phyloP scores from a whole-genome alignment of 2,329 filamentous ascomycete genomes.

The Parafenestella ontariensis region DNA sequence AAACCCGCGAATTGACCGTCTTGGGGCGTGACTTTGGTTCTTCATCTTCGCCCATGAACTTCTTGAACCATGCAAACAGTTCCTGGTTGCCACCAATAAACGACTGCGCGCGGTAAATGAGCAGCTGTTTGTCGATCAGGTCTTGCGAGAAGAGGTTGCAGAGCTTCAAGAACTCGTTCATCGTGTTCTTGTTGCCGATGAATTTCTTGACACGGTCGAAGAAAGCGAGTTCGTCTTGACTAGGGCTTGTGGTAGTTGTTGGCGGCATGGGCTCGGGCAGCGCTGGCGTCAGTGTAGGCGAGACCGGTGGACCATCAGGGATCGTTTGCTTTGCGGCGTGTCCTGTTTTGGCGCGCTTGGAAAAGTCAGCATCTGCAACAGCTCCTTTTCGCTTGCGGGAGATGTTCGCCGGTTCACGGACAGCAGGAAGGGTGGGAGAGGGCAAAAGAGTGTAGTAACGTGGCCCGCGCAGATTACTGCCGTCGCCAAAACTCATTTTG shows the following conservation, averaged over 20 bases:
- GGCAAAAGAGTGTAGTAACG: too few relatives aligned
- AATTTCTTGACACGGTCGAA: conserved; percentile 98
- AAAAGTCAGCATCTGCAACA: background rate
- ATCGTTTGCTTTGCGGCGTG: conserved; percentile 64
- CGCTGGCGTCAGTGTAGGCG: conserved; percentile 86
- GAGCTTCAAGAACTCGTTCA: conserved; percentile 96
- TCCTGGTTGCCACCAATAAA: conserved; percentile 92
- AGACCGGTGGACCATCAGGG: conserved; percentile 68
- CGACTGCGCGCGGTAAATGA: conserved; percentile 80
- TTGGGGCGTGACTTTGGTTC: conserved; percentile 61
- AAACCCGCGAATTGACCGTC: conserved; percentile 82
- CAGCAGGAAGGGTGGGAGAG: too few relatives aligned
- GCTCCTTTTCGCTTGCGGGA: background rate
- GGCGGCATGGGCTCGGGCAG: conserved; percentile 88
- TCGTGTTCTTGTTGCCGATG: conserved; percentile 87
- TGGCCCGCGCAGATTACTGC: too few relatives aligned
- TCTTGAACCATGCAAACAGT: conserved; percentile 86
- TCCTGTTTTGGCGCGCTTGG: conserved; percentile 79
- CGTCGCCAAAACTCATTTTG: too few relatives aligned
- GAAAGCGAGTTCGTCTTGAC: conserved; percentile 85
- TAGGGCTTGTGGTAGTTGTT: conserved; percentile 73
- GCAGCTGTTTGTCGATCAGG: conserved; percentile 82
- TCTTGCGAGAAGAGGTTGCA: conserved; percentile 95
- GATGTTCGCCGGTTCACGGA: too few relatives aligned
- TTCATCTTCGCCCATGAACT: conserved; percentile 79